phyloP scores from a whole-genome alignment of 441 rosid genomes.

The Gossypium gossypioides region DNA sequence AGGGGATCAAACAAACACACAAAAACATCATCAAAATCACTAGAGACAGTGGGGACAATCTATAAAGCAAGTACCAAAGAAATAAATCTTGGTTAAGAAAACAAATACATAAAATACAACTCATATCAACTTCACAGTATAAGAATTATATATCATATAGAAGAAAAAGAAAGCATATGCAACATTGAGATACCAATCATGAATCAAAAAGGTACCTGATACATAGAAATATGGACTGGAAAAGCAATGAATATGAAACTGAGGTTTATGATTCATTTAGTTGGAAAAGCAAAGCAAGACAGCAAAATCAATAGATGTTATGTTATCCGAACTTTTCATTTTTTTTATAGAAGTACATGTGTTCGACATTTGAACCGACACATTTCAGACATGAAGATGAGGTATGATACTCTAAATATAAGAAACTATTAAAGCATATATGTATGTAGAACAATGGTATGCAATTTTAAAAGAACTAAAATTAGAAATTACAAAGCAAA shows the following conservation, averaged over 20 bases:
- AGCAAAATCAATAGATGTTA: neutral
- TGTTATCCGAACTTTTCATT: neutral
- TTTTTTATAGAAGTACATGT: neutral
- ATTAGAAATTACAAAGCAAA: neutral
- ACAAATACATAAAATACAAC: slow-evolving; percentile 17
- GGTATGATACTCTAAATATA: neutral
- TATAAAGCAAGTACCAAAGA: neutral
- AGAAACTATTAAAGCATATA: neutral
- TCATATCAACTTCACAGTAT: slow-evolving; percentile 11
- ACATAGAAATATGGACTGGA: neutral
- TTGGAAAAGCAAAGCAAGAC: slow-evolving; percentile 1
- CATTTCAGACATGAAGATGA: neutral
- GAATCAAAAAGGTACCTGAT: slow-evolving; percentile 1
- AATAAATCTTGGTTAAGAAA: slow-evolving; percentile 3
- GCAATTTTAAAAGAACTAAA: neutral
- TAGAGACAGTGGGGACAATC: neutral
- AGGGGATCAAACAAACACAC: slow-evolving; percentile 11
- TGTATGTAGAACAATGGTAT: neutral
- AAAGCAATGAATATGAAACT: neutral
- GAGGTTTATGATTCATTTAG: neutral
- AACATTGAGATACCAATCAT: slow-evolving; percentile 7
- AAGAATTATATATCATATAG: neutral
- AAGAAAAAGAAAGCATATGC: slow-evolving; percentile 1
- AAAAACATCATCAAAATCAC: slow-evolving; percentile 17
- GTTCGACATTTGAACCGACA: neutral